phyloP scores from a whole-genome alignment of 1,284 basidiomycete species.

The Cronartium ribicola region DNA sequence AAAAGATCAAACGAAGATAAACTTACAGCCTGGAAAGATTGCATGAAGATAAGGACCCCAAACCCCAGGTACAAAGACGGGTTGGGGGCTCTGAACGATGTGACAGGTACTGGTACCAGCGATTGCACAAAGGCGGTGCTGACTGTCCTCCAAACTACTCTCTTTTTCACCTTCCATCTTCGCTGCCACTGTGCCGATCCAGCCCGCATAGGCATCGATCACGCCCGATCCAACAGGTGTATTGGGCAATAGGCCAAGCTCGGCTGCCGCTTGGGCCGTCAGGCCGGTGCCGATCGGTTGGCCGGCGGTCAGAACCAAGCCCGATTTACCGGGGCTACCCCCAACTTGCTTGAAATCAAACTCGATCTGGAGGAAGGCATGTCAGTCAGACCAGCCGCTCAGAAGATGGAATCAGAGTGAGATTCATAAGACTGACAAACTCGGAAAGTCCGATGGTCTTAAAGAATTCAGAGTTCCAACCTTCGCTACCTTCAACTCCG shows the following conservation, averaged over 20 bases:
- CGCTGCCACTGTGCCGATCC: conserved; percentile 93
- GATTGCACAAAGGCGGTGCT: conserved; percentile 79
- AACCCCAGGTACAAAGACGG: conserved; percentile 82
- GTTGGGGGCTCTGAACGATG: conserved; percentile 68
- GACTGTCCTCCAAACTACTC: conserved; percentile 64
- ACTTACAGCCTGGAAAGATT: conserved; percentile 72
- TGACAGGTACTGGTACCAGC: conserved; percentile 96
- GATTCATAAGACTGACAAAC: conserved; percentile 54
- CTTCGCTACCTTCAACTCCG: conserved; percentile 57
- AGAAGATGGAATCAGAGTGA: conserved; percentile 9
- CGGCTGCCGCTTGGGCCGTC: conserved; percentile 69
- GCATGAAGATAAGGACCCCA: conserved; percentile 95
- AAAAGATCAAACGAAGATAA: neutral
- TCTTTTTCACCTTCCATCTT: conserved; percentile 57
- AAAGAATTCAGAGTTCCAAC: conserved; percentile 88
- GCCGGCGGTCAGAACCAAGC: conserved; percentile 77
- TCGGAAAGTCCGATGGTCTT: conserved; percentile 71
- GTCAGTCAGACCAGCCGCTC: conserved; percentile 34
- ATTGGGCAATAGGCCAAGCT: conserved; percentile 79
- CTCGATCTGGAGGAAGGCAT: conserved; percentile 54
- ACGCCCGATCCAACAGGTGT: conserved; percentile 89
- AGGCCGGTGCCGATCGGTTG: conserved; percentile 82
- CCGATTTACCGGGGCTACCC: conserved; percentile 60
- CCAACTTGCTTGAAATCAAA: conserved; percentile 73
- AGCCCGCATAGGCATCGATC: conserved; percentile 98